Evolutionary conservation across 1,139 yeast species (phyloP), one percentile per base, ranked within the genome.

Genomic region (Saccharomyces hybrid): DNA sequence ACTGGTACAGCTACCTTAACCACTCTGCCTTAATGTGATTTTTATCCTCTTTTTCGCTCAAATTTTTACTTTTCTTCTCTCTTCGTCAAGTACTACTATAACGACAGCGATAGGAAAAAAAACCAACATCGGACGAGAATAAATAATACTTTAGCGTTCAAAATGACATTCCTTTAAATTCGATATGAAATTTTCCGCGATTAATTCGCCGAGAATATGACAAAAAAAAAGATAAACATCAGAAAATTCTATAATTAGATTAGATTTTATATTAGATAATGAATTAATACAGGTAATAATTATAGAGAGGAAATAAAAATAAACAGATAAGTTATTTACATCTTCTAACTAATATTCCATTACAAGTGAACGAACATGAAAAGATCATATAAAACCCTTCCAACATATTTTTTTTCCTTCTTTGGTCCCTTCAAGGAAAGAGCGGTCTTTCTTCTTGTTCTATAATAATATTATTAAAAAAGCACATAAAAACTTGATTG

Each of bases 391-490:
- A 3, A 14, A 27, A 26, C 25, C 31, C 11, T 47, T 29, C 38
- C 41, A 47, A 31, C 25, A 20, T 47, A 31, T 47, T 47, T 47
- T 47, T 14, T 47, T 23, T 31, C 32, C 26, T 47, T 47, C 31
- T 46, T 46, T 25, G 28, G 47, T 46, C 31, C 47, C 13, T 46
- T 46, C 28, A 46, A 46, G 20, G 32, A 47, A 47, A 47, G 49
- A 47, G 47, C 13, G 23, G 47, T 26, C 47, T 26, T 27, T 26
- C 31, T 46, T 46, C 44, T 38, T 38, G 44, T 38, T 38, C 44
- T 38, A 38, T 38, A 38, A 38, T 38, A 38, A 38, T 38, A 38
- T 38, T 38, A 38, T 38, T 38, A 38, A 38, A 38, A 38, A 38
- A 38, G 44, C 44, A 38, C 44, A 38, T 38, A 38, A 34, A 34